Base-by-base conservation (phyloP, 208 protist species). In the Acanthamoeba lenticulata region DNA sequence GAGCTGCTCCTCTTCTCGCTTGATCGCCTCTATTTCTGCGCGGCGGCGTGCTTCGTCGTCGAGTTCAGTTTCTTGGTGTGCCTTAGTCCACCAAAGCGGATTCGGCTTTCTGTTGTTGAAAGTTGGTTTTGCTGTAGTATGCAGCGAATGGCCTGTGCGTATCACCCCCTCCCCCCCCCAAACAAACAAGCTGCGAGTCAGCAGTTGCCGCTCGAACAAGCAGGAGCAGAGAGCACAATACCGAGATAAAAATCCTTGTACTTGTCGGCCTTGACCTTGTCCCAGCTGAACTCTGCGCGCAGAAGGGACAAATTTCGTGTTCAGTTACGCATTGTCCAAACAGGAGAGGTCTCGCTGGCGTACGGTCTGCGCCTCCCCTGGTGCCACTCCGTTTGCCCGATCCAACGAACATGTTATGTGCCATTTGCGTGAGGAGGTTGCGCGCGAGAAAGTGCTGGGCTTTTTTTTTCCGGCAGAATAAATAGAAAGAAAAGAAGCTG, bases 21-120 rank as follows among this genome's bases (percentile, higher is more conserved):
- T 86, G 77, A 86, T 86, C 24, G 38, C 77, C 34, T 47, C 77
- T 45, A 86, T 86, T 40, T 74, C 65, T 6, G 65, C 65, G 6
- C 65, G n/a, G 15, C 77, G 19, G 77, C 42, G 77, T 38, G 77
- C 77, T 55, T 47, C 77, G 32, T 45, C 45, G 77, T 86, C 45
- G 27, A 24, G 6, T 6, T 44, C 27, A 29, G 6, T 36, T 11
- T 29, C 65, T 6, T 21, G 38, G 36, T 86, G 52, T 15, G 52
- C 21, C 52, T 86, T 86, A 19, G 42, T 86, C 77, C 77, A 86
- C 77, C 77, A 86, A 5, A 86, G 77, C 24, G 77, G 77, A 29
- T 86, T 86, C 4, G 77, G 77, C 27, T 86, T 86, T 15, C 77
- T 32, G 77, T 86, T 86, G 42, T 86, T 86, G 77, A 86, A 86